Percentiles rank a stretch among this genome's conserved stretches.
These are phyloP conservation scores for Vitis rotundifolia DNA, from an alignment of 164 flowering plant species.

Conservation along the genomic window DNA sequence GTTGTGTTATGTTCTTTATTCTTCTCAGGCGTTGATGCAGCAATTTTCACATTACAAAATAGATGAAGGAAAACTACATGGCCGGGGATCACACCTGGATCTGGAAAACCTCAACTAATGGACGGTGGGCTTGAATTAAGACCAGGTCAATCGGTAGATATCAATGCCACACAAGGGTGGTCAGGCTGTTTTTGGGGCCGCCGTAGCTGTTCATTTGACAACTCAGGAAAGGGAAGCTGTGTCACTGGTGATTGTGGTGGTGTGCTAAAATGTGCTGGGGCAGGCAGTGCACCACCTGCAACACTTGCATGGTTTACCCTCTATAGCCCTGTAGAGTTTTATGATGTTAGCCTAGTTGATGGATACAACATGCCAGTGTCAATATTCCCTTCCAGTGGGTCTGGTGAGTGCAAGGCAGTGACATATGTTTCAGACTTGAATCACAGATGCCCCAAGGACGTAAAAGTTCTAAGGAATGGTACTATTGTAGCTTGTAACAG, in stretches of 20 bases:
- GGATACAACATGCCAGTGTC: slow-evolving; percentile 43
- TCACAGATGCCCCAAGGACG: slow-evolving; percentile 1
- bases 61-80: slow-evolving; percentile 30
- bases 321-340: slow-evolving; percentile 29
- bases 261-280: slow-evolving; percentile 29
- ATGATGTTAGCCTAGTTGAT: slow-evolving; percentile 57
- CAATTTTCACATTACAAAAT: slow-evolving; percentile 33
- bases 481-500: slow-evolving; percentile 21
- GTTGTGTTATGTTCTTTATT: neutral
- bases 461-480: slow-evolving; percentile 6
- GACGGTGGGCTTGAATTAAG: slow-evolving; percentile 36
- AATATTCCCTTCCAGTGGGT: slow-evolving; percentile 11
- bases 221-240: slow-evolving; percentile 30
- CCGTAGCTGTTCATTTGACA: slow-evolving; percentile 29
- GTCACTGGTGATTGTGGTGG: slow-evolving; percentile 49
- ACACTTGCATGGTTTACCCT: slow-evolving; percentile 47
- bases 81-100: slow-evolving; percentile 42
- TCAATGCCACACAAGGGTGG: slow-evolving; percentile 34
- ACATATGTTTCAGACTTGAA: slow-evolving; percentile 13
- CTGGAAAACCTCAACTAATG: slow-evolving; percentile 28
- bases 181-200: slow-evolving; percentile 53
- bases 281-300: slow-evolving; percentile 28
- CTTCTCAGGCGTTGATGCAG: slow-evolving; percentile 22
- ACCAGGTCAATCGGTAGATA: slow-evolving; percentile 10
- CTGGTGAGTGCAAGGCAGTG: slow-evolving; percentile 7